These are phyloP conservation scores for Terana coerulea DNA, from an alignment of 768 basidiomycete genomes.

Conservation along the genomic window DNA sequence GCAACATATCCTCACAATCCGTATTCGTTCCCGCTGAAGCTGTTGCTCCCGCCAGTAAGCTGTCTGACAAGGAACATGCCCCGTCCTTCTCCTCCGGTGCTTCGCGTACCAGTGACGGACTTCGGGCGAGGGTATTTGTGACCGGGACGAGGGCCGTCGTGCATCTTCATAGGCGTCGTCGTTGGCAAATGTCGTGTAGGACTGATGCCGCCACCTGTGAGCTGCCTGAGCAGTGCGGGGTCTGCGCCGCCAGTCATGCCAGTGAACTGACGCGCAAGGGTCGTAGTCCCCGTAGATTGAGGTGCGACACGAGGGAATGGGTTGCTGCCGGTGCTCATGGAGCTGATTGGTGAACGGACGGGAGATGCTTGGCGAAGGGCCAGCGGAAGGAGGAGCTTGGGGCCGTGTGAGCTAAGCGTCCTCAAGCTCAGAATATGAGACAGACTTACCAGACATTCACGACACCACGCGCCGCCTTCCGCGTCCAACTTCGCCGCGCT, in stretches of 20 bases:
- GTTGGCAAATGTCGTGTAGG: constrained; percentile 64
- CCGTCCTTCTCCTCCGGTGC: constrained; percentile 58
- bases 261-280: constrained; percentile 73
- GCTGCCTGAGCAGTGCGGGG: constrained; percentile 41
- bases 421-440: not conserved
- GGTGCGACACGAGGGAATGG: constrained; percentile 34
- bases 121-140: constrained; percentile 56
- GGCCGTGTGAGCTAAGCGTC: not conserved
- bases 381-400: constrained; percentile 52
- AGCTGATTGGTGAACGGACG: constrained; percentile 42
- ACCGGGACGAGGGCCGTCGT: constrained; percentile 39
- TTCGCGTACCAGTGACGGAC: constrained; percentile 72
- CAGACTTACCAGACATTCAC: constrained; percentile 71
- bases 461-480: constrained; percentile 75
- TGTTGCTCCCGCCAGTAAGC: constrained; percentile 55
- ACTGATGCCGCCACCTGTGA: constrained; percentile 65
- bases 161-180: constrained; percentile 68
- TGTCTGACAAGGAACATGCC: constrained; percentile 77
- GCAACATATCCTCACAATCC: constrained; percentile 18
- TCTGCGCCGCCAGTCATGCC: constrained; percentile 40
- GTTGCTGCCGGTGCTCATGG: constrained; percentile 39
- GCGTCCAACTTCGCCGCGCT: constrained; percentile 74
- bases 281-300: constrained; percentile 70
- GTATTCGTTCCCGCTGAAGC: constrained; percentile 20
- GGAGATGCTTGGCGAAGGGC: constrained; percentile 52